A percentile compares a stretch with the other conserved stretches of the same genome.
Conservation (phyloP, 164 flowering plant species). For the Berberis vulgaris region DNA sequence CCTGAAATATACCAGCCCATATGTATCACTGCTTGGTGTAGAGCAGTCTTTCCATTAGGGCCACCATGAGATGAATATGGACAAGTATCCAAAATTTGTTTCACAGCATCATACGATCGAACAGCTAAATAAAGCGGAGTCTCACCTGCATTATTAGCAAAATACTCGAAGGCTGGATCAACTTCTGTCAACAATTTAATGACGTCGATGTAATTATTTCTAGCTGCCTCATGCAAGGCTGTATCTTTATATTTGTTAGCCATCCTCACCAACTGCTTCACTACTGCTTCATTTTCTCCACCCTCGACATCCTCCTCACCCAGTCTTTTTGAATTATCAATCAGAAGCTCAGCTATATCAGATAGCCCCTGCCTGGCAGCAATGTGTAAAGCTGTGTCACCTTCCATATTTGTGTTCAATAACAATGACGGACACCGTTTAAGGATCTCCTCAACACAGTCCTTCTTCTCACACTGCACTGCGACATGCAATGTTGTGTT, state of each 20-base stretch:
- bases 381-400: background rate
- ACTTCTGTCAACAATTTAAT: background rate
- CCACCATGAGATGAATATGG: background rate
- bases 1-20: background rate
- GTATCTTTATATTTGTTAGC: background rate
- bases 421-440: background rate
- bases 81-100: background rate
- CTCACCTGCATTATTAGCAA: background rate
- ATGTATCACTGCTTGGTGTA: background rate
- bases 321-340: background rate
- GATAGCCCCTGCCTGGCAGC: background rate
- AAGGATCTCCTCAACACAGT: background rate
- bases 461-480: background rate
- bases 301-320: background rate
- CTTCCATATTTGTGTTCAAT: background rate
- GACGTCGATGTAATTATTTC: background rate
- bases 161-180: background rate
- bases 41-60: background rate
- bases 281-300: background rate
- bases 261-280: background rate
- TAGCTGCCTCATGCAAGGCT: background rate
- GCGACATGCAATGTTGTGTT: background rate
- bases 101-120: background rate
- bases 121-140: background rate
- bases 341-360: background rate